Evolutionary conservation across 2,329 filamentous ascomycete species (phyloP), one percentile per base, ranked within the genome.

Genomic region (Setomelanomma holmii): DNA sequence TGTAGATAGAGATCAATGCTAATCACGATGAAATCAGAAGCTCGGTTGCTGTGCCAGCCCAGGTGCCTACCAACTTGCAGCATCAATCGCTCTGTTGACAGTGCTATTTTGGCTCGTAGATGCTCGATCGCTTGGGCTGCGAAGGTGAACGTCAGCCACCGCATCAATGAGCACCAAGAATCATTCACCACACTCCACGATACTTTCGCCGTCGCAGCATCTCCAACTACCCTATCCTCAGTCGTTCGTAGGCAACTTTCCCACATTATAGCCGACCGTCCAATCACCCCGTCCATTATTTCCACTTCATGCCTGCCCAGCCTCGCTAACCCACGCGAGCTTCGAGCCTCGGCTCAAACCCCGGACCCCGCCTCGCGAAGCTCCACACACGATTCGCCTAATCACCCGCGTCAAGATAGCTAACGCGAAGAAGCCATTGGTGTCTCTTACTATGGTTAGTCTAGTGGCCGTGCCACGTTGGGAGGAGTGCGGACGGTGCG

Each of bases 341-440:
- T n/a, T 16, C 14, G 20, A 19, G 21, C 46, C 46, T 43, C 46
- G 46, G 46, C 46, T 16, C 21, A 39, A 35, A 21, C 19, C 36
- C 33, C 30, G 20, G n/a, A 39, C 45, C 45, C 45, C 35, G 35
- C 39, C 39, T 19, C 19, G 21, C 5, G 27, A 10, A 40, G 14
- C 16, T 27, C 19, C 23, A 21, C 30, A 16, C 24, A 14, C 27
- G 27, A 30, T 30, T 30, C 27, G 27, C 27, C 27, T 30, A 8
- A 10, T 30, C 27, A 30, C 27, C 27, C 27, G 27, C 30, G 7
- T 11, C 24, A 8, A 38, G 16, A n/a, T 12, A 17, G 10, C 47
- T 50, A 50, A 50, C 47, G 35, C 40, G 16, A 50, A 44, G 34
- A n/a, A 41, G 41, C 24, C 20, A 27, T 40, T 20, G 35, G 21